Base-by-base conservation (phyloP, 495 filamentous ascomycete genomes). In the Xeromyces bisporus region DNA sequence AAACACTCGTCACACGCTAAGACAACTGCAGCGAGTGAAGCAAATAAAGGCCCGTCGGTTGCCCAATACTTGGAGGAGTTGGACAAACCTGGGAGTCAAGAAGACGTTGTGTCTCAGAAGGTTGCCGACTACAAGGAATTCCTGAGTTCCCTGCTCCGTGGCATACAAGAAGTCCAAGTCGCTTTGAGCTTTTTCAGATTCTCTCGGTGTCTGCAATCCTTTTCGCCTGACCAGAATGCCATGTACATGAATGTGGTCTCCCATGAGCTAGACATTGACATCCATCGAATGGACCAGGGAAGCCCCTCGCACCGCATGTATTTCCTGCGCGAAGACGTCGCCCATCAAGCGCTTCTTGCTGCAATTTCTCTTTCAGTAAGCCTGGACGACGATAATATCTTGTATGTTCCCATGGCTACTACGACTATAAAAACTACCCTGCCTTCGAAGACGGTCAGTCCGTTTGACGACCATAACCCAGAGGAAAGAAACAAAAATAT, bases 281-380 rank as follows among this genome's bases (percentile, higher is more conserved):
- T 96, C 18, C 79, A 96, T 49, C 74, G 89, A 10, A 73, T 99
- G 35, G 91, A 99, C 47, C 80, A 80, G 16, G 87, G 80, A 42
- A 92, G 82, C 23, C 85, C 89, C 0, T 87, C 85, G 2, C 89
- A 99, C 67, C 77, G 86, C 32, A 99, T 99, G 89, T 99, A 99
- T 56, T 99, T 99, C 51, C 84, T 85, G 9, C 73, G 78, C 7
- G 73, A 78, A 32, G 91, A 94, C 43, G 71, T 94, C 39, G 89
- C 89, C 12, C 89, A 99, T 47, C 86, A 99, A 62, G 89, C 89
- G 14, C 66, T 99, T 26, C 64, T 91, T 17, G 85, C 89, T 11
- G 89, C 83, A 3, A 77, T 94, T 13, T 91, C 89, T 3, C 76
- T 96, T 21, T 86, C 86, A 2, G 66, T 94, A 34, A 89, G 83